Conservation (phyloP, 78 protist genomes). For the Dictyostelium firmibasis region DNA sequence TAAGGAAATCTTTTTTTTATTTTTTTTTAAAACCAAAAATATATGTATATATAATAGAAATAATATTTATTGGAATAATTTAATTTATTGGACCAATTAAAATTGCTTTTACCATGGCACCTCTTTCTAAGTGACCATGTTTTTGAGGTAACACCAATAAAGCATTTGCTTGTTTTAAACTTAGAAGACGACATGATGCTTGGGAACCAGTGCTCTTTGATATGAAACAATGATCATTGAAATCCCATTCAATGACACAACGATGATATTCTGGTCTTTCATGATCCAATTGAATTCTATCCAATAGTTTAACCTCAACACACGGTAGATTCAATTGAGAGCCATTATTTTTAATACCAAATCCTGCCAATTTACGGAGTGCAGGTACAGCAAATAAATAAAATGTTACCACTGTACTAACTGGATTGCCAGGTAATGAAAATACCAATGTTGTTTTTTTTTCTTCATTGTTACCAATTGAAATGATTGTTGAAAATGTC, state of each 20-base stretch:
- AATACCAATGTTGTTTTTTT: constrained; percentile 52
- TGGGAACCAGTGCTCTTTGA: constrained; percentile 77
- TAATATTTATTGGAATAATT: too few relatives aligned
- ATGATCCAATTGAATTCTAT: constrained; percentile 71
- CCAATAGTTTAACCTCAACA: constrained; percentile 60
- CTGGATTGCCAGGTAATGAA: constrained; percentile 92
- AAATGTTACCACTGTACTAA: constrained; percentile 73
- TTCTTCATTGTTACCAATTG: background rate
- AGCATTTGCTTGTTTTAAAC: constrained; percentile 69
- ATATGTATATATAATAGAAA: too few relatives aligned
- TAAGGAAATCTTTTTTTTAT: background rate
- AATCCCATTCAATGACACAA: constrained; percentile 39
- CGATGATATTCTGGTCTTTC: constrained; percentile 92
- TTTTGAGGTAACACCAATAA: constrained; percentile 51
- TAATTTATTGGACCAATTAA: constrained; percentile 40
- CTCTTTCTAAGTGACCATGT: constrained; percentile 68
- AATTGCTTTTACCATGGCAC: constrained; percentile 38
- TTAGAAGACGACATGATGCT: constrained; percentile 76
- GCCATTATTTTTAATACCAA: background rate
- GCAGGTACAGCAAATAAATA: constrained; percentile 83
- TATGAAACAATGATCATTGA: constrained; percentile 31
- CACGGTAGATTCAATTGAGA: constrained; percentile 6
- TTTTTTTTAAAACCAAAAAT: too few relatives aligned
- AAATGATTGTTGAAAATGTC: constrained; percentile 80
- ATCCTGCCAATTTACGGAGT: constrained; percentile 59